Conservation (phyloP, 83 land plant species). For the Picea abies region DNA sequence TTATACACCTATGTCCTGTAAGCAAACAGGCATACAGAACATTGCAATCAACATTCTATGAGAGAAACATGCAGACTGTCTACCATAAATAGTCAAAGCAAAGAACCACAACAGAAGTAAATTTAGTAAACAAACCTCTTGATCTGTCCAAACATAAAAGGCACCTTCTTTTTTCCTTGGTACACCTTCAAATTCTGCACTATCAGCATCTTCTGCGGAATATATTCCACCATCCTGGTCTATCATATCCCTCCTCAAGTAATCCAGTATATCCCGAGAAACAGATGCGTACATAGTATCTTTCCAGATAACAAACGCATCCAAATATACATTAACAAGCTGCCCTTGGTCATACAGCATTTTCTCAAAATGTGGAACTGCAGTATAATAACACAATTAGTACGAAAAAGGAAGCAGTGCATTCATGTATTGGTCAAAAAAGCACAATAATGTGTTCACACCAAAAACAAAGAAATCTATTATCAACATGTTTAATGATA, state of each 20-base stretch:
- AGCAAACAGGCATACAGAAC: not conserved
- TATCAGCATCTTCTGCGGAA: conserved; percentile 99
- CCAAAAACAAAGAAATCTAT: no score
- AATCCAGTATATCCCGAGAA: conserved; percentile 91
- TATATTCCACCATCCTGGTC: conserved; percentile 87
- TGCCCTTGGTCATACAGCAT: conserved; percentile 99
- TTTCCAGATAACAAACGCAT: conserved; percentile 67
- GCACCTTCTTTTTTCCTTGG: conserved; percentile 92
- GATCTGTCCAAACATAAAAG: conserved; percentile 91
- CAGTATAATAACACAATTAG: conserved; percentile 1
- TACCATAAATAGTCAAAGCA: not conserved
- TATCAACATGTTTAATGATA: no score
- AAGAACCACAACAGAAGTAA: not conserved
- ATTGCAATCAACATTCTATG: not conserved
- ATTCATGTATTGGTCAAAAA: no score
- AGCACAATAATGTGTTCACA: no score
- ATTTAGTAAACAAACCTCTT: conserved; percentile 61
- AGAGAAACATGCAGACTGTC: not conserved
- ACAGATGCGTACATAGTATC: conserved; percentile 61
- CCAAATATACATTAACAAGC: conserved; percentile 85
- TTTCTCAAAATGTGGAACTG: conserved; percentile 99
- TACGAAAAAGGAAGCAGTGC: no score
- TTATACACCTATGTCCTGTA: no score
- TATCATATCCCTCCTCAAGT: conserved; percentile 92
- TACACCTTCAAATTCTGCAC: conserved; percentile 80